phyloP scores from a whole-genome alignment of 2,329 filamentous ascomycete species.

The Aspergillus brunneoviolaceus region DNA sequence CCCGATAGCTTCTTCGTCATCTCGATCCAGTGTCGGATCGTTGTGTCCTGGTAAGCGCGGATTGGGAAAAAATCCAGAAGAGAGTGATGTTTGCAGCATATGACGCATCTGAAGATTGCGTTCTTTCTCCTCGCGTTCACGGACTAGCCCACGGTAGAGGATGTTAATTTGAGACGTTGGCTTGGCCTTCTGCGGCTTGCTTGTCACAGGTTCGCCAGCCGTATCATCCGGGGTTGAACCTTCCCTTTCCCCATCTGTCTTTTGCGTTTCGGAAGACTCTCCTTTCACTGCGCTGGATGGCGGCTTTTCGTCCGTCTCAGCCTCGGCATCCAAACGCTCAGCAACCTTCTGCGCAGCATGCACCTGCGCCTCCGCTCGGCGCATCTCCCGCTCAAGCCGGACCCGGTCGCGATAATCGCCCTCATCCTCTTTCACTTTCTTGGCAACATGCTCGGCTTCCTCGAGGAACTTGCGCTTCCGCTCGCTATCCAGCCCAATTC shows the following conservation, averaged over 20 bases:
- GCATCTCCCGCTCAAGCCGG: conserved; percentile 67
- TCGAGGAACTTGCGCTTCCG: conserved; percentile 74
- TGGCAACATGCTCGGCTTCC: conserved; percentile 57
- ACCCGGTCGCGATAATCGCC: conserved; percentile 72
- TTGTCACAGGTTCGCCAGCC: not conserved
- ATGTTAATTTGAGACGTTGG: conserved; percentile 70
- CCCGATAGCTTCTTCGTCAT: conserved; percentile 69
- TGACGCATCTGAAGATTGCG: conserved; percentile 33
- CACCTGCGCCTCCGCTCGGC: conserved; percentile 66
- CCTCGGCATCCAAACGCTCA: conserved; percentile 69
- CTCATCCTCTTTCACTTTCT: conserved; percentile 64
- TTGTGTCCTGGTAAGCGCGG: conserved; percentile 62
- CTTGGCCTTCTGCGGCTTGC: conserved; percentile 32
- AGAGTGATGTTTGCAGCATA: conserved; percentile 33
- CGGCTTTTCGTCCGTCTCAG: conserved; percentile 22
- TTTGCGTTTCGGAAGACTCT: conserved; percentile 11
- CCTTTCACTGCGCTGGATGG: conserved; percentile 12
- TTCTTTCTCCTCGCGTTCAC: conserved; percentile 63
- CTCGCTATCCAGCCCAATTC: conserved; percentile 80
- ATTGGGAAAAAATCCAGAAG: conserved; percentile 36
- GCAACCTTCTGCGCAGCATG: conserved; percentile 78
- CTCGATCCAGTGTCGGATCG: conserved; percentile 68
- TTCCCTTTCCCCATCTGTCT: conserved; percentile 14
- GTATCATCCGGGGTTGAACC: conserved; percentile 9
- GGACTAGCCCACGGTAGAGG: conserved; percentile 74